Evolutionary conservation across 2,329 filamentous ascomycete genomes (phyloP), one percentile per base, ranked within the genome.

Genomic region (Chrysoporthe deuterocubensis): DNA sequence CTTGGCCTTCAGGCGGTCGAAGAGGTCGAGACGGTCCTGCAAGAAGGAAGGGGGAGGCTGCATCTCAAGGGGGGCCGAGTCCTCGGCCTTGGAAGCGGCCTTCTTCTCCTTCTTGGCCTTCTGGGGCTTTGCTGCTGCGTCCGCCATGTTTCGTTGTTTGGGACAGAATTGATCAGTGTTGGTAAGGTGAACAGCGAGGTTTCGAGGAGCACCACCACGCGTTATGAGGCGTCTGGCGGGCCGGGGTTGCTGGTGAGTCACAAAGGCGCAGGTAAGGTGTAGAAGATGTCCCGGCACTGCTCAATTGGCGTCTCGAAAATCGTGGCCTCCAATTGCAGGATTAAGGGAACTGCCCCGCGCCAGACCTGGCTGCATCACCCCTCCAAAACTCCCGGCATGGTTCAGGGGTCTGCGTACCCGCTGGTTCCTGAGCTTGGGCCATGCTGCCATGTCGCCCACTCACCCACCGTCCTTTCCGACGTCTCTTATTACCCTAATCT

Each of bases 1-100:
- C 78, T 92, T 87, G 72, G 92, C 90, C 86, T 96, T 96, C 72
- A 97, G 85, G 78, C 91, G 89, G 78, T 97, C 92, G 81, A 97
- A 97, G 62, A 98, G 84, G 64, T 91, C 87, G 75, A 97, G 90
- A 71, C 96, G 90, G 79, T 94, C 89, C 75, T 94, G 84, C 71
- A 98, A 89, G 80, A 92, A 97, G 69, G 90, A 89, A 67, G 94
- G 91, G 26, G 88, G 84, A 40, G 81, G 85, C 73, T 77, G 79
- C 76, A 81, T 77, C 80, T 86, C 83, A 69, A 86, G 76, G 50
- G 82, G 79, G 14, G 80, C 81, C 32, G 79, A 73, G 63, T 76
- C 78, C 64, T 75, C 73, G 68, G 77, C 78, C 65, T 75, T 77
- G 69, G 74, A 76, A 66, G 73, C 75, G 64, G 79, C 78, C 72